Percentiles rank a stretch among this genome's conserved stretches.
phyloP scores from a whole-genome alignment of 176 grass and related monocot genomes.

The Panicum miliaceum region DNA sequence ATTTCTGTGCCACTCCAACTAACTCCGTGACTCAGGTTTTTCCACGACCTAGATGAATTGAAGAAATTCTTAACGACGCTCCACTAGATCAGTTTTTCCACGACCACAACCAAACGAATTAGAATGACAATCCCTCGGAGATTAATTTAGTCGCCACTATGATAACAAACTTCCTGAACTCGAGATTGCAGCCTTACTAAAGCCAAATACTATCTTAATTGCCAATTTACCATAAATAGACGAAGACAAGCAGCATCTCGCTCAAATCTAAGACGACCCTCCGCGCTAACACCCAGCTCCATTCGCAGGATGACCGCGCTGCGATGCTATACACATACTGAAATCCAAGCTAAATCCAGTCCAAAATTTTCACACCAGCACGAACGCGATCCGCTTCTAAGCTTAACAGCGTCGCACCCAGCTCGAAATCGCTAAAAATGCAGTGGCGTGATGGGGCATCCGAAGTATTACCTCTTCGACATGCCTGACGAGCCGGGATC shows the following conservation, averaged over 20 bases:
- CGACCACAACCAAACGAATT: neutral
- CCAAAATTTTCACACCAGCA: neutral
- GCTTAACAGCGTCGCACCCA: neutral
- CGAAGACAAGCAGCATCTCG: neutral
- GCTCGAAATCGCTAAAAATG: neutral
- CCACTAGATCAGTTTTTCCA: neutral
- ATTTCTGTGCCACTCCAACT: neutral
- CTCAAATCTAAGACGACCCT: slow-evolving; percentile 15
- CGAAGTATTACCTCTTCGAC: slow-evolving; percentile 35
- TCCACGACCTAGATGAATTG: neutral
- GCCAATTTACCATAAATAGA: neutral
- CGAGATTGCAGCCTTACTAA: slow-evolving; percentile 1
- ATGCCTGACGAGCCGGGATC: slow-evolving; percentile 32
- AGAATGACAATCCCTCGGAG: neutral
- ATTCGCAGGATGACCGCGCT: neutral
- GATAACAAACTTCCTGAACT: neutral
- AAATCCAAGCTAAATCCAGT: slow-evolving; percentile 36
- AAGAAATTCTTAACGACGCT: neutral
- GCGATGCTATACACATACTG: neutral
- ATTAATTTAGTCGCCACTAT: slow-evolving; percentile 9
- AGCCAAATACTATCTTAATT: neutral
- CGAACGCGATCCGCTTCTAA: neutral
- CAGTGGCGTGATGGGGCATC: neutral
- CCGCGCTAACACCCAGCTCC: neutral
- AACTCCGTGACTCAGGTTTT: neutral